Percentiles rank a stretch among this genome's conserved stretches.
phyloP scores from a whole-genome alignment of 306 rosid genomes.

The Lathyrus sativus region DNA sequence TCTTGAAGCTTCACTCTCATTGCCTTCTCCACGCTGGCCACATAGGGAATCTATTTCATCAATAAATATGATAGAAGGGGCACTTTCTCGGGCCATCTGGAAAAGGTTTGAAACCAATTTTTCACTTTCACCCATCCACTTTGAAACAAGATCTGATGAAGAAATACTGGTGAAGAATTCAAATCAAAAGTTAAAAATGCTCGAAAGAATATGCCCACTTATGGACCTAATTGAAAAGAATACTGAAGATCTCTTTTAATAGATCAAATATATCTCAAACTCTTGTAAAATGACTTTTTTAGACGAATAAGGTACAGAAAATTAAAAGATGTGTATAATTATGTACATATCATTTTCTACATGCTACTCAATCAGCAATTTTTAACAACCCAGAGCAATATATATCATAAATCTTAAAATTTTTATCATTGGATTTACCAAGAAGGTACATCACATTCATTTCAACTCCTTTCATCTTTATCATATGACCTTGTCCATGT shows the following conservation, averaged over 20 bases:
- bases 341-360: slow-evolving; percentile 6
- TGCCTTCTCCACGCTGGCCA: slow-evolving; percentile 99
- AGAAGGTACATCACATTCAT: slow-evolving; percentile 4
- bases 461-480: slow-evolving; percentile 16
- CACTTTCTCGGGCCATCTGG: slow-evolving; percentile 96
- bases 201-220: slow-evolving; percentile 41
- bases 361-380: slow-evolving; percentile 9
- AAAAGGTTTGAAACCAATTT: slow-evolving; percentile 94
- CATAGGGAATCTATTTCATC: slow-evolving; percentile 98
- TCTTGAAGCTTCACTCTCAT: slow-evolving; percentile 99
- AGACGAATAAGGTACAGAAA: background rate
- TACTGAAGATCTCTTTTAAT: background rate
- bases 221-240: slow-evolving; percentile 39
- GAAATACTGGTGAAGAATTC: slow-evolving; percentile 66
- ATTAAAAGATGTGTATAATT: background rate
- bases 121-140: slow-evolving; percentile 99
- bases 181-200: slow-evolving; percentile 46
- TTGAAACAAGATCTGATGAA: slow-evolving; percentile 95
- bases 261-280: slow-evolving; percentile 35
- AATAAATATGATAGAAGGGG: slow-evolving; percentile 89
- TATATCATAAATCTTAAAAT: background rate
- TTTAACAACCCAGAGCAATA: background rate
- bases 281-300: background rate
- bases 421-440: background rate
- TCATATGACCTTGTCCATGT: background rate